Percentiles rank a stretch among this genome's conserved stretches.
Conservation (phyloP, 176 grass and related monocot species). For the Rhipidocladum racemiflorum region DNA sequence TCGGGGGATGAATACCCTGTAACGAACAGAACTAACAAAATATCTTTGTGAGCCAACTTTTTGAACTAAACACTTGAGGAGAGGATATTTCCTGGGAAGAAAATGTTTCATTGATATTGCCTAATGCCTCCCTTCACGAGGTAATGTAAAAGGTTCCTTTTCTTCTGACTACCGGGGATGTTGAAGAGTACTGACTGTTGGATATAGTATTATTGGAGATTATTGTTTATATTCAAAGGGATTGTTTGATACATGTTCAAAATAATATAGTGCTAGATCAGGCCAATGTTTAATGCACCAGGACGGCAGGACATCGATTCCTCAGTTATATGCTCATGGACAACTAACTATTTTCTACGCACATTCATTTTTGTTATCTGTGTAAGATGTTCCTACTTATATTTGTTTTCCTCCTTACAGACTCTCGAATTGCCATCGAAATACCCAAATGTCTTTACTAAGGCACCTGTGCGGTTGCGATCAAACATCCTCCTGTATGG, state of each 20-base stretch:
- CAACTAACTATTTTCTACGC: conserved; percentile 17
- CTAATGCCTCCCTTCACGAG: background rate
- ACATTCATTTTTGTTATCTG: conserved; percentile 15
- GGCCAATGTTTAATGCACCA: background rate
- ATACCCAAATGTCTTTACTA: conserved; percentile 80
- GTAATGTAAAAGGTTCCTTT: background rate
- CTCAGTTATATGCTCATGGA: conserved; percentile 16
- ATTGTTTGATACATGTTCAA: background rate
- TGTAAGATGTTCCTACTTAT: conserved; percentile 27
- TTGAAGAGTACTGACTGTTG: background rate
- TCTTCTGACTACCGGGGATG: background rate
- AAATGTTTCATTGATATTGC: background rate
- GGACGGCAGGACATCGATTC: background rate
- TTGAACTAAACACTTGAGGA: background rate
- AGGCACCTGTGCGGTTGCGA: conserved; percentile 75
- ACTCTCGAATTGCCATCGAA: conserved; percentile 91
- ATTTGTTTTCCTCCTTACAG: conserved; percentile 40
- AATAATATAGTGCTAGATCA: background rate
- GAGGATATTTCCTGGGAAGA: background rate
- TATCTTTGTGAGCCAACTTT: background rate
- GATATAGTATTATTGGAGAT: background rate
- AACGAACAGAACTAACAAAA: background rate
- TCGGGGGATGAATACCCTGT: background rate
- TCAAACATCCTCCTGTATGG: conserved; percentile 95
- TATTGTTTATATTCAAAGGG: background rate